A percentile compares a stretch with the other conserved stretches of the same genome.
These are phyloP conservation scores for Wickerhamiella vanderwaltii DNA, from an alignment of 805 yeast genomes.

Conservation along the genomic window DNA sequence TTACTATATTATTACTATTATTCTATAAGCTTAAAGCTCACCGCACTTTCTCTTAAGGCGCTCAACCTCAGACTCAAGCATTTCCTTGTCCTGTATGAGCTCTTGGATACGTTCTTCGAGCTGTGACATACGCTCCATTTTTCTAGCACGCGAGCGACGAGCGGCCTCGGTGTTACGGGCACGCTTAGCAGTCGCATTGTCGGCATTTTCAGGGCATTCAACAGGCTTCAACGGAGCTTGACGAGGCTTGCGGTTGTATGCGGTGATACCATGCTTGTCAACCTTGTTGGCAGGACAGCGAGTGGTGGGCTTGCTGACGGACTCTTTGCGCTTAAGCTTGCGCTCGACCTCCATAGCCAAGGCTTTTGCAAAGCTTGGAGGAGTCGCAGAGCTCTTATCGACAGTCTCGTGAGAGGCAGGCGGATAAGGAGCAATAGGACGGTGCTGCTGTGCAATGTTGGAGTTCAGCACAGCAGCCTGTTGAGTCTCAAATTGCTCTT, in stretches of 20 bases:
- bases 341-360: constrained; percentile 12
- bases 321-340: constrained; percentile 11
- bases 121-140: constrained; percentile 81
- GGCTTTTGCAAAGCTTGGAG: constrained; percentile 13
- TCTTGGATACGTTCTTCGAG: constrained; percentile 69
- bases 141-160: constrained; percentile 86
- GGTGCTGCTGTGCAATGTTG: neutral
- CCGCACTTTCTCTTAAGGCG: constrained; percentile 14
- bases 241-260: constrained; percentile 71
- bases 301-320: neutral
- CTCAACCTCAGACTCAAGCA: constrained; percentile 49
- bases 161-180: constrained; percentile 96
- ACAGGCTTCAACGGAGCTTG: constrained; percentile 60
- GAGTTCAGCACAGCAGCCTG: neutral
- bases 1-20: too few relatives aligned
- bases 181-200: constrained; percentile 44
- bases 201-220: constrained; percentile 33
- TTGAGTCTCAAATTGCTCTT: neutral
- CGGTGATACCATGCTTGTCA: constrained; percentile 64
- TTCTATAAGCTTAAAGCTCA: constrained; percentile 1
- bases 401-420: neutral
- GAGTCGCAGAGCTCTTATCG: neutral
- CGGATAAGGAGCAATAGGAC: constrained; percentile 7
- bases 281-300: constrained; percentile 12
- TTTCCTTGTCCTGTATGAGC: constrained; percentile 45